Conservation (phyloP, 2,329 filamentous ascomycete genomes). For the Emergomyces pasteurianus region DNA sequence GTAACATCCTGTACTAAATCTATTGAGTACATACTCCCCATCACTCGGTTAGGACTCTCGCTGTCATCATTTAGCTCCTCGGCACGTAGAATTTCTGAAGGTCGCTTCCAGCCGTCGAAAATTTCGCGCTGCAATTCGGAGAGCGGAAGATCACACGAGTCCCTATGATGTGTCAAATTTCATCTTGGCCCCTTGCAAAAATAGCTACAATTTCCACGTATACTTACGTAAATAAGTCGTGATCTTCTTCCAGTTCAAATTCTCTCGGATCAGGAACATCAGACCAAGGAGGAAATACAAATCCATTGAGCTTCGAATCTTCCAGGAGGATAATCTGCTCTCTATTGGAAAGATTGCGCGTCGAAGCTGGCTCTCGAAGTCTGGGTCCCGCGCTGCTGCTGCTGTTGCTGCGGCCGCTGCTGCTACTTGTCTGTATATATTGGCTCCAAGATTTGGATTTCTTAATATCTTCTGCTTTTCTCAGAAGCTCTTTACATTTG, state of each 20-base stretch:
- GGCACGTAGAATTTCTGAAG: constrained; percentile 48
- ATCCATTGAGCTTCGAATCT: constrained; percentile 69
- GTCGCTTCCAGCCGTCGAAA: constrained; percentile 77
- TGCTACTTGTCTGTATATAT: constrained; percentile 12
- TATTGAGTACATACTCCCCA: constrained; percentile 47
- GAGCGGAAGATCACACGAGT: constrained; percentile 56
- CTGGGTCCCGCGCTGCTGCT: constrained; percentile 15
- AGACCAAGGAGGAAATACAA: constrained; percentile 79
- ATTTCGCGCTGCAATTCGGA: constrained; percentile 62
- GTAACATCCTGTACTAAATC: constrained; percentile 93
- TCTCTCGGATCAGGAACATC: constrained; percentile 46
- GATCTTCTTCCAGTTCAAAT: constrained; percentile 46
- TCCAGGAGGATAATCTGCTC: constrained; percentile 68
- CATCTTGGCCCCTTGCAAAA: neutral
- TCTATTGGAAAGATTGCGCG: constrained; percentile 50
- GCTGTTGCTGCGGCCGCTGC: constrained; percentile 12
- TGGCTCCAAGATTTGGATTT: constrained; percentile 17
- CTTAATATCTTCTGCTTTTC: constrained; percentile 66
- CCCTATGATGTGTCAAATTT: constrained; percentile 38
- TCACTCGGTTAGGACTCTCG: constrained; percentile 32
- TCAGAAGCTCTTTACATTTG: constrained; percentile 59
- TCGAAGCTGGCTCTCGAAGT: constrained; percentile 40
- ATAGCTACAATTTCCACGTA: neutral
- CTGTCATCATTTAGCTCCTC: constrained; percentile 9
- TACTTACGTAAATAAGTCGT: constrained; percentile 51